Evolutionary conservation across 805 yeast species (phyloP), one percentile per base, ranked within the genome.

Genomic region (Candida succiphila): DNA sequence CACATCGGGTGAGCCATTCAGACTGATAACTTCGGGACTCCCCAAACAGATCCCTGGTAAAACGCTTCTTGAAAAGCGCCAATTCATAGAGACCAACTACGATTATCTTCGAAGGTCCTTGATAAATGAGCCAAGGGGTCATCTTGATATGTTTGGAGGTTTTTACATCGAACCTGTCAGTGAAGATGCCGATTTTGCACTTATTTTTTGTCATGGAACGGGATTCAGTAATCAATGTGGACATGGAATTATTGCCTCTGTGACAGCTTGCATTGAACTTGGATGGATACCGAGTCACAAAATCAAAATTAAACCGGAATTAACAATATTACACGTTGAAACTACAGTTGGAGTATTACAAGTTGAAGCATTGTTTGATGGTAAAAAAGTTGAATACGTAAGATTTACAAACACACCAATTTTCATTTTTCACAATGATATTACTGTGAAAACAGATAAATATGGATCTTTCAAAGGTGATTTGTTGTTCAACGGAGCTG

Each of bases 181-280:
- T n/a, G 37, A 31, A 24, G 42, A 38, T n/a, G 49, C 50, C 3
- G 52, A 50, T 37, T 43, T 47, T 17, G 52, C 49, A 2, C 44
- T 43, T 4, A 37, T 51, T 7, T 51, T 51, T 30, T 32, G 45
- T 25, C 49, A 51, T 29, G 49, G 51, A 1, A 43, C 44, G 25
- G 54, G 55, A 4, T 49, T 49, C 28, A 49, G 51, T 5, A 54
- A 50, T 30, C 54, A 49, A 30, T 50, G 55, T 37, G 55, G 55
- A 3, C 55, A 50, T 37, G 55, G 55, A 2, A 43, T 46, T 35
- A 46, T 50, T 21, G 46, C 54, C 5, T 38, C 40, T 17, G 47
- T 45, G 3, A 43, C 54, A 2, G 39, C 46, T 13, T 22, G 46
- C 10, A 34, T 51, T 14, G 32, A 37, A 22, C 14, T 45, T 31